Conservation (phyloP, 169 alveolate species). For the Amoebophrya sp. region DNA sequence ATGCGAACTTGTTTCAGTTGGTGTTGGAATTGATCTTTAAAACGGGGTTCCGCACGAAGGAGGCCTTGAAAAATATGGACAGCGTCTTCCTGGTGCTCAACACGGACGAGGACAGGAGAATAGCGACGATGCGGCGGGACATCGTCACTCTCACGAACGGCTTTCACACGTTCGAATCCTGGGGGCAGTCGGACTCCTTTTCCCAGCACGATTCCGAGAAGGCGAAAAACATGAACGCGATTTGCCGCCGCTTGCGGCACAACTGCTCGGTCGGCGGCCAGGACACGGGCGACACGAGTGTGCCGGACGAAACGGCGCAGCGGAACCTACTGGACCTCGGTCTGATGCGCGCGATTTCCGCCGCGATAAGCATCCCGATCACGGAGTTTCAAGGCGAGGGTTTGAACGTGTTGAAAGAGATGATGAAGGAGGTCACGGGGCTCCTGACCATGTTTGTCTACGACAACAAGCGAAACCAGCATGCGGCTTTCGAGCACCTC, state of each 20-base stretch:
- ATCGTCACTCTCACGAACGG: not conserved
- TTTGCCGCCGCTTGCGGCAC: not conserved
- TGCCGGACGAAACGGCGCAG: not conserved
- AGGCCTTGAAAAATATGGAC: not conserved
- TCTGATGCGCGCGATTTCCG: not conserved
- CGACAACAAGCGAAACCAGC: not conserved
- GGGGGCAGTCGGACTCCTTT: not conserved
- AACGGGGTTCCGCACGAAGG: not conserved
- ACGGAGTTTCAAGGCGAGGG: not conserved
- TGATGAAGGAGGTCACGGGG: constrained; percentile 1
- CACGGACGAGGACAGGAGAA: not conserved
- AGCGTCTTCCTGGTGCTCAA: constrained; percentile 13
- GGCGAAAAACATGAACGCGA: not conserved
- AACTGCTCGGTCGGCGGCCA: not conserved
- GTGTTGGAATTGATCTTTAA: not conserved
- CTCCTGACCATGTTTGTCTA: not conserved
- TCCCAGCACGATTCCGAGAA: not conserved
- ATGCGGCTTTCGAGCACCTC: not conserved
- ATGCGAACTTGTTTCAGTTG: not conserved
- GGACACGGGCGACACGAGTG: not conserved
- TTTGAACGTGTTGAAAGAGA: not conserved
- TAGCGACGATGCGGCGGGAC: not conserved
- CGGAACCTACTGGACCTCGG: not conserved
- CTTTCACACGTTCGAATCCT: constrained; percentile 13
- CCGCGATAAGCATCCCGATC: not conserved